phyloP scores from a whole-genome alignment of 2,329 filamentous ascomycete species.

The Talaromyces atroroseus region DNA sequence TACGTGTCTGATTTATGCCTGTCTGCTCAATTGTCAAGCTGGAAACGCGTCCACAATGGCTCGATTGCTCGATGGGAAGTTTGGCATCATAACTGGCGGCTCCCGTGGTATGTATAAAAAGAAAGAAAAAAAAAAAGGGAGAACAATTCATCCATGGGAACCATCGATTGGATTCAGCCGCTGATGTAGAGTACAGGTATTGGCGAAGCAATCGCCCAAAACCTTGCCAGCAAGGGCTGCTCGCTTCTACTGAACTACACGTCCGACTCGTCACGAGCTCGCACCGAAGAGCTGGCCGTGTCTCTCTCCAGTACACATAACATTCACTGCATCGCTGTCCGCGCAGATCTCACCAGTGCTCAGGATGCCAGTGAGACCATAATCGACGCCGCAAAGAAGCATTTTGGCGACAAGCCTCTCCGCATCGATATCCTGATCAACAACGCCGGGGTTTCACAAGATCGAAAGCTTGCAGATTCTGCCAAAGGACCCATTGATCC shows the following conservation, averaged over 20 bases:
- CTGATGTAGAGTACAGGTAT: slow-evolving; percentile 53
- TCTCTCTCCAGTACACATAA: slow-evolving; percentile 53
- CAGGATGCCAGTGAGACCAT: slow-evolving; percentile 54
- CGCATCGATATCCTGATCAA: slow-evolving; percentile 81
- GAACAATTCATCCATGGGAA: not conserved
- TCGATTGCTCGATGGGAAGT: slow-evolving; percentile 61
- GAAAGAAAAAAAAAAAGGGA: no score
- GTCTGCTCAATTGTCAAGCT: not conserved
- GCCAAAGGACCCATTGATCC: slow-evolving; percentile 56
- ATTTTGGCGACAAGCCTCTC: slow-evolving; percentile 45
- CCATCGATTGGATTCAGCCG: not conserved
- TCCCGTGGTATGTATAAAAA: slow-evolving; percentile 57
- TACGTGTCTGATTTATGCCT: not conserved
- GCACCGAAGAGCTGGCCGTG: slow-evolving; percentile 50
- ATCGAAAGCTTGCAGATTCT: slow-evolving; percentile 55
- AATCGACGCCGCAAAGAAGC: slow-evolving; percentile 53
- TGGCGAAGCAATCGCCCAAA: slow-evolving; percentile 62
- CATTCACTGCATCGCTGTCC: slow-evolving; percentile 57
- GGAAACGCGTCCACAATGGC: not conserved
- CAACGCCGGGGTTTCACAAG: slow-evolving; percentile 64
- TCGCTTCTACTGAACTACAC: slow-evolving; percentile 68
- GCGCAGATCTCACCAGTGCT: slow-evolving; percentile 65
- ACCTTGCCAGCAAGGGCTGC: slow-evolving; percentile 67
- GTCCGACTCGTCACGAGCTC: slow-evolving; percentile 53
- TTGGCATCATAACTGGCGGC: slow-evolving; percentile 73